Evolutionary conservation across 345 rosid genomes (phyloP), one percentile per base, ranked within the genome.

Genomic region (Hibiscus mutabilis): DNA sequence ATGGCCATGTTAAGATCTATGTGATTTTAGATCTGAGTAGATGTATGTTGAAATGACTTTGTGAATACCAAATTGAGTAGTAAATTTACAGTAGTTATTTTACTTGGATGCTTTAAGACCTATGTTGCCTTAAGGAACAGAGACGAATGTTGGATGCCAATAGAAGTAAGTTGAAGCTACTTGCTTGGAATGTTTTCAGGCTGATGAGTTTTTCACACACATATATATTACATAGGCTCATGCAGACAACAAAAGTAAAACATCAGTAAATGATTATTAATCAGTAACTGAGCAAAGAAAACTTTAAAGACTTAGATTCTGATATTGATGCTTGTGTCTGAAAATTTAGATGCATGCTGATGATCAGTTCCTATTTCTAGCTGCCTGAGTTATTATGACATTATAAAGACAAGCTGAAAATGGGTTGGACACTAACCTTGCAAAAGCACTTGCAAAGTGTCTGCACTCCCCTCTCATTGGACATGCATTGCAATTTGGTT

Each of bases 381-480:
- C 72, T 75, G 42, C 51, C 24, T 8, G 55, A 19, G 44, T 25
- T 21, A 1, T 16, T 46, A 14, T 44, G 37, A 61, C 69, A 46
- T 15, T 3, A 51, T 21, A 68, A 69, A 35, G 7, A 63, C 49
- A 33, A 61, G 62, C 7, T n/a, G 22, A 29, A 49, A 18, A 42
- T 19, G 53, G 59, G 71, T 18, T 21, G 56, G 73, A 59, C 52
- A 73, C 87, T 74, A 71, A 91, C 98, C 98, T 94, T 79, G 98
- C 88, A 83, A 88, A 94, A 63, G 98, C 98, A 82, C 98, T 94
- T 21, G 98, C 96, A 80, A 91, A 94, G 76, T 94, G 98, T 76
- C 96, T 88, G 87, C 98, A 94, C 61, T 91, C 97, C 70, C 93
- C 92, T 84, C 95, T 85, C 96, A 94, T 86, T 18, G 98, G 98